These are phyloP conservation scores for Termitomyces sp. DNA, from an alignment of 768 basidiomycete species.

Conservation along the genomic window DNA sequence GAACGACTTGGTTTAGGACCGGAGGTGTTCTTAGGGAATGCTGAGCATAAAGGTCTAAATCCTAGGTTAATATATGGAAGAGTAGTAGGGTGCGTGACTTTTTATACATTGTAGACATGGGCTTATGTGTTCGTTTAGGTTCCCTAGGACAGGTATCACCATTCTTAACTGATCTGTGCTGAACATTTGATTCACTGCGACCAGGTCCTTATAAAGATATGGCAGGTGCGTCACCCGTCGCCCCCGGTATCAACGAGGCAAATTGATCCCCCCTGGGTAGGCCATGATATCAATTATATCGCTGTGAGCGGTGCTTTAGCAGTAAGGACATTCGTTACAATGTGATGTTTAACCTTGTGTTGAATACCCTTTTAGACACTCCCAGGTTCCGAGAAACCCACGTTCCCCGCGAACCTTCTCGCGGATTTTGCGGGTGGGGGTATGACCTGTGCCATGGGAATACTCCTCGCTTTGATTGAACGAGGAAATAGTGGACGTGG, in stretches of 20 bases:
- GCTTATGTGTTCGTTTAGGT: slow-evolving; percentile 32
- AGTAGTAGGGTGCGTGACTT: slow-evolving; percentile 57
- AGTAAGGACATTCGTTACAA: slow-evolving; percentile 31
- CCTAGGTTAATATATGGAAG: slow-evolving; percentile 69
- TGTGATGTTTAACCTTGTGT: not conserved
- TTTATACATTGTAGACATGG: not conserved
- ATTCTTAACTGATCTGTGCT: not conserved
- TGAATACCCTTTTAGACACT: slow-evolving; percentile 46
- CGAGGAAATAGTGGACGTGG: slow-evolving; percentile 63
- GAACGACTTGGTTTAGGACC: slow-evolving; percentile 78
- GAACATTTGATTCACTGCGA: slow-evolving; percentile 15
- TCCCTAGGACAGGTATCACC: slow-evolving; percentile 52
- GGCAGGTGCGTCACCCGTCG: slow-evolving; percentile 52
- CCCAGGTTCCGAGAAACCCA: slow-evolving; percentile 64
- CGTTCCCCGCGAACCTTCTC: slow-evolving; percentile 71
- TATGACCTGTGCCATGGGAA: slow-evolving; percentile 64
- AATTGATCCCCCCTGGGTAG: slow-evolving; percentile 28
- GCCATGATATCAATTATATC: slow-evolving; percentile 85
- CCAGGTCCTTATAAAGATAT: slow-evolving; percentile 69
- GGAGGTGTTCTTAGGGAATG: slow-evolving; percentile 60
- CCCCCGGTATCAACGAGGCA: not conserved
- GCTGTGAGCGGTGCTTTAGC: slow-evolving; percentile 75
- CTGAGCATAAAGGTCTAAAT: slow-evolving; percentile 48
- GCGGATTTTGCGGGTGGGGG: slow-evolving; percentile 87
- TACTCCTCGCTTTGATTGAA: slow-evolving; percentile 73